Evolutionary conservation across 179 eudicot genomes (phyloP).

Genomic region (Drosera spatulata): DNA sequence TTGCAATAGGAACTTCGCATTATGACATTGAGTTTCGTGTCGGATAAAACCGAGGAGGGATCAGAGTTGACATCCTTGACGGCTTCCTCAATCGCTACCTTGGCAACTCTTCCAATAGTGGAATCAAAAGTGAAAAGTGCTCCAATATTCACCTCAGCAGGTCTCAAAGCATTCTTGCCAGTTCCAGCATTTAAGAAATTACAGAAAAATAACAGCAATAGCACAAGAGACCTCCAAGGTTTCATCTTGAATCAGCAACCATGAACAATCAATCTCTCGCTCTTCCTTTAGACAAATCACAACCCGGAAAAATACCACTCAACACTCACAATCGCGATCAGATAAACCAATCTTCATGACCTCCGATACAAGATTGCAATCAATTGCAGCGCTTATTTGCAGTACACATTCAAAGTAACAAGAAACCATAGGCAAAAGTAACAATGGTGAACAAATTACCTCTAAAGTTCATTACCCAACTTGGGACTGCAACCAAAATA

Average conservation of each 20-base stretch:
- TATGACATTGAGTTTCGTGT: constrained; percentile 39
- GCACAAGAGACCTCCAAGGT: constrained; percentile 18
- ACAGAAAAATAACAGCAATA: constrained; percentile 22
- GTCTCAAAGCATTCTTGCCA: constrained; percentile 38
- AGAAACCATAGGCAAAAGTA: too few species aligned
- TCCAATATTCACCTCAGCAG: constrained; percentile 67
- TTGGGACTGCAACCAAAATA: too few species aligned
- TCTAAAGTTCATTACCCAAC: too few species aligned
- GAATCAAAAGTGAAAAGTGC: constrained; percentile 81
- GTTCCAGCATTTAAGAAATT: constrained; percentile 24
- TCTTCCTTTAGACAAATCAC: too few species aligned
- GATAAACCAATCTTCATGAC: too few species aligned
- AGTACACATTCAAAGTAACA: too few species aligned
- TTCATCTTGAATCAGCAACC: constrained; percentile 16
- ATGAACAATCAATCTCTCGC: too few species aligned
- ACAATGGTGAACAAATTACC: too few species aligned
- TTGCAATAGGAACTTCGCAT: constrained; percentile 58
- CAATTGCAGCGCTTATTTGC: too few species aligned
- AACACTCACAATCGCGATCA: too few species aligned
- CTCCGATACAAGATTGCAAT: too few species aligned
- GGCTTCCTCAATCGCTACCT: constrained; percentile 74
- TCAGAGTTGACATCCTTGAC: constrained; percentile 72
- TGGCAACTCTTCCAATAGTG: constrained; percentile 85
- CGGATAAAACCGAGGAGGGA: constrained; percentile 36
- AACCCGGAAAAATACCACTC: too few species aligned